Conservation (phyloP, 768 basidiomycete species). For the Termitomyces sp. region DNA sequence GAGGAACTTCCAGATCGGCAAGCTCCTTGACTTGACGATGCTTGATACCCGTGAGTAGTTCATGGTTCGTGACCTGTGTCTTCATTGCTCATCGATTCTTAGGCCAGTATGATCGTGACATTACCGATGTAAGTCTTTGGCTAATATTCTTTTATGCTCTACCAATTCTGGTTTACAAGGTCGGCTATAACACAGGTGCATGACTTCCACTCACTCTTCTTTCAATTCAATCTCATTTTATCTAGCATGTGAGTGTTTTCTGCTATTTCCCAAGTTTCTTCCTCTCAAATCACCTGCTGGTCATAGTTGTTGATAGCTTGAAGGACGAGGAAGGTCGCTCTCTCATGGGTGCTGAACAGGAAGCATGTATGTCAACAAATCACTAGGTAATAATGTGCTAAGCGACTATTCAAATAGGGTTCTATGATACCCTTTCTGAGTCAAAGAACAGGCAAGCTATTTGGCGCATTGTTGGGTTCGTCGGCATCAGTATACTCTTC, state of each 20-base stretch:
- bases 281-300: not conserved
- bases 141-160: not conserved
- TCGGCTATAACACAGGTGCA: not conserved
- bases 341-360: not conserved
- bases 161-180: not conserved
- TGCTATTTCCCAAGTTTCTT: not conserved
- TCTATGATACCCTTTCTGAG: not conserved
- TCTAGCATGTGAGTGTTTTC: not conserved
- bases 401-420: not conserved
- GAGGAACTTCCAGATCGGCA: slow-evolving; percentile 61
- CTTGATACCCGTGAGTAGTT: slow-evolving; percentile 47
- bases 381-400: not conserved
- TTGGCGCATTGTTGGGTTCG: slow-evolving; percentile 1
- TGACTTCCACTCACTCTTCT: not conserved
- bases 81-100: not conserved
- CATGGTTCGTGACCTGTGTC: not conserved
- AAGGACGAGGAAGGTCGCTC: not conserved
- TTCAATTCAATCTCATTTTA: not conserved
- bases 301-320: not conserved
- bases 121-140: not conserved
- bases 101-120: not conserved
- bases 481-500: not conserved
- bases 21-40: slow-evolving; percentile 55
- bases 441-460: not conserved
- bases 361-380: not conserved